Conservation (phyloP, 164 flowering plant genomes). For the Umbellularia californica region DNA sequence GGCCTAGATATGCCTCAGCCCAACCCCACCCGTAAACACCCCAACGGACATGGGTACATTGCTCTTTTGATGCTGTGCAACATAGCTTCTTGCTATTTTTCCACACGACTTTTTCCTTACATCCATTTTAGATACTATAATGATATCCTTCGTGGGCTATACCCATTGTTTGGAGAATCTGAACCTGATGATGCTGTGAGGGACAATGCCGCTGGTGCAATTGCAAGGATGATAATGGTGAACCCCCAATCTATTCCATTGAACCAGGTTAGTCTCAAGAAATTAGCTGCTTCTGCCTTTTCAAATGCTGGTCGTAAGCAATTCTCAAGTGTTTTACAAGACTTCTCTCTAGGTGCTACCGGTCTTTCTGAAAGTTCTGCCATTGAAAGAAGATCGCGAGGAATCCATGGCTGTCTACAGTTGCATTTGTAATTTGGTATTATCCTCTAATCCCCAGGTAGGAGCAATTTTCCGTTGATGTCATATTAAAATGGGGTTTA, state of each 20-base stretch:
- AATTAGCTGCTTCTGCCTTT: neutral
- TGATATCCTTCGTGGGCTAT: slow-evolving; percentile 63
- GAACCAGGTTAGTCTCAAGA: slow-evolving; percentile 54
- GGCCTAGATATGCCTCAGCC: too few species aligned
- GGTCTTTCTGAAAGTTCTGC: slow-evolving; percentile 78
- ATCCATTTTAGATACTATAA: slow-evolving; percentile 61
- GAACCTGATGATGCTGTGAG: slow-evolving; percentile 95
- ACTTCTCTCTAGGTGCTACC: slow-evolving; percentile 65
- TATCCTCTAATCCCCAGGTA: slow-evolving; percentile 86
- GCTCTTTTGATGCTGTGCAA: too few species aligned
- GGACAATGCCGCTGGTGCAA: slow-evolving; percentile 98
- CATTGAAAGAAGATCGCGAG: slow-evolving; percentile 86
- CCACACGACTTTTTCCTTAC: slow-evolving; percentile 20
- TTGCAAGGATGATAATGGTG: slow-evolving; percentile 94
- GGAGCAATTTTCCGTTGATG: neutral
- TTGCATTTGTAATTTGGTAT: slow-evolving; percentile 73
- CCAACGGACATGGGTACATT: too few species aligned
- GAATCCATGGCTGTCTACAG: slow-evolving; percentile 87
- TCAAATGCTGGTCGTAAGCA: neutral
- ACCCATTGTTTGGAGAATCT: slow-evolving; percentile 88
- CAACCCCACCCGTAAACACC: too few species aligned
- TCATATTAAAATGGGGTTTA: neutral
- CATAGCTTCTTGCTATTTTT: too few species aligned
- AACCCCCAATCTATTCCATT: slow-evolving; percentile 83
- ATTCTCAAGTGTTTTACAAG: neutral